Conservation (phyloP, 768 basidiomycete genomes). For the Serendipita sp. region DNA sequence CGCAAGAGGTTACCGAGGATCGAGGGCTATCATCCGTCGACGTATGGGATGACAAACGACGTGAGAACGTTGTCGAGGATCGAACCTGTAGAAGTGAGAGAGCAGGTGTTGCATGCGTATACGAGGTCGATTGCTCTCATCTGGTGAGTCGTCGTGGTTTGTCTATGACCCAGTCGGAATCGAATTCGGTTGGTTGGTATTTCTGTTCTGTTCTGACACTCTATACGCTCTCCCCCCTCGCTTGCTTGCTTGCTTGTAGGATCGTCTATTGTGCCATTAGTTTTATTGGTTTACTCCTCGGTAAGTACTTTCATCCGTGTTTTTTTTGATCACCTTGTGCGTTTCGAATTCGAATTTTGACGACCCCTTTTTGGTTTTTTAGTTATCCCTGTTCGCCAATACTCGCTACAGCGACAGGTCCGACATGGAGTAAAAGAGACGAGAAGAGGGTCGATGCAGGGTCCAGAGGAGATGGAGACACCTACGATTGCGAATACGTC, state of each 20-base stretch:
- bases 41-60: constrained; percentile 31
- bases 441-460: too few species aligned
- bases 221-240: too few species aligned
- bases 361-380: neutral
- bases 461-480: too few species aligned
- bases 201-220: too few species aligned
- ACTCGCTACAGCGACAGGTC: neutral
- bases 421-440: neutral
- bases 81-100: constrained; percentile 30
- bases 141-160: constrained; percentile 38
- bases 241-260: neutral
- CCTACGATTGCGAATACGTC: too few species aligned
- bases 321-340: neutral
- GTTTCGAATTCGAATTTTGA: too few species aligned
- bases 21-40: constrained; percentile 26
- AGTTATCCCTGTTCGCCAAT: neutral
- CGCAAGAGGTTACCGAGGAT: constrained; percentile 26
- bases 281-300: neutral
- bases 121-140: constrained; percentile 44
- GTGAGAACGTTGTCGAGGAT: constrained; percentile 31
- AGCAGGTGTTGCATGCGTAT: constrained; percentile 42
- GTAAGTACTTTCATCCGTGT: neutral
- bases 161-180: neutral
- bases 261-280: neutral
- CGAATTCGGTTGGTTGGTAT: neutral